Evolutionary conservation across 306 rosid species (phyloP), one percentile per base, ranked within the genome.

Genomic region (Medicago ruthenica): DNA sequence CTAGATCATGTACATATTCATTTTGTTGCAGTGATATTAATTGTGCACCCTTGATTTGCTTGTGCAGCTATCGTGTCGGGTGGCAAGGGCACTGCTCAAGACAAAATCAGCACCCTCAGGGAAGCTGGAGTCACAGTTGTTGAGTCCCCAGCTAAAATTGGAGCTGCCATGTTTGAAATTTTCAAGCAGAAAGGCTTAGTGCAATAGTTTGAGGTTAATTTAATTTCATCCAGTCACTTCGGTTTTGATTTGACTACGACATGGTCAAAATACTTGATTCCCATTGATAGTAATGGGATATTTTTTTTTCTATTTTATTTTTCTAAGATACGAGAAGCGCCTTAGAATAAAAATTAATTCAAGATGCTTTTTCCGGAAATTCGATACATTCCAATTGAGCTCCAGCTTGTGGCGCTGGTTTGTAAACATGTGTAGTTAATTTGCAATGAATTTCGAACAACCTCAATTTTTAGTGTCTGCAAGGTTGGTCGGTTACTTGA

Each of bases 41-140:
- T 20, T 21, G 41, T 4, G 3, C 45, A 53, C 57, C 34, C 45
- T 81, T 54, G 36, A 64, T 80, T 78, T 86, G 82, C 67, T 45
- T 85, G 62, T 85, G 88, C 92, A 96, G 99, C 99, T 77, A 96
- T 96, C 74, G 98, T 92, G 66, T 92, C 99, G 1, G 99, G 99
- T 50, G 99, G 99, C 40, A 96, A 90, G 85, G 99, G 99, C 17
- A 96, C 99, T 8, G 99, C 99, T 8, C 99, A 92, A 85, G 98
- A 86, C 88, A 96, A 96, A 82, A 92, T 96, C 74, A 85, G 76
- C 70, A 90, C 91, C 40, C 96, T 96, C 2, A 85, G 81, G 82
- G 99, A 90, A 80, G 97, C 96, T 79, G 98, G 96, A 70, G 98
- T 88, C 20, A 92, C 91, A 20, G 99, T 96, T 73, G 99, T 89